Base-by-base conservation (phyloP, 306 rosid genomes). In the Cyclanthera cordifolia region DNA sequence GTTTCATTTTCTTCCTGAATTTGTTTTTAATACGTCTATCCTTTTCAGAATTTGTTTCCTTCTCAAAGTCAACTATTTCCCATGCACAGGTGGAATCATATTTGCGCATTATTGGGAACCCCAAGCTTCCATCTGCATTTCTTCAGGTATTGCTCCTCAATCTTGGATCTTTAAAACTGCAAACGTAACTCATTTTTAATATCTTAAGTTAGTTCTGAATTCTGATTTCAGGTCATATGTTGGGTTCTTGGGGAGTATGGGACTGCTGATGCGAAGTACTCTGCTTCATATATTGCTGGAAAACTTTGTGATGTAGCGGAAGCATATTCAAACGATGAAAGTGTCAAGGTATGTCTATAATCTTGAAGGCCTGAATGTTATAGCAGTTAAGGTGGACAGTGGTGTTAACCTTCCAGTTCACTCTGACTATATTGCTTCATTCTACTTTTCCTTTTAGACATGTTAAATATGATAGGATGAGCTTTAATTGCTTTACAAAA, bases 271-370 rank as follows among this genome's bases (percentile, higher is more conserved):
- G 49, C n/a, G 4, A 45, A 83, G 83, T 77, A 88, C 76, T 75
- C 91, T 73, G 83, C 94, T 67, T 82, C 95, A 4, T 90, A 90
- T 74, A 86, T 94, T 67, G 76, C 77, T 69, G 99, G 97, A 74
- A 94, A 90, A 82, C 79, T 90, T 71, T 94, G 96, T 70, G 99
- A 94, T 72, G 80, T 86, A 55, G 99, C 96, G 41, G 99, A 90
- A 78, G 86, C 99, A 71, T 88, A 85, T 82, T 94, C 99, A 76
- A 84, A 85, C 76, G 96, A 90, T 70, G 97, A 85, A 88, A 79
- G 84, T 37, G 89, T 90, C 21, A 86, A 88, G 99, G 99, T 94
- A 88, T 82, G 49, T 27, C 55, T 71, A 21, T 17, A 37, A 73
- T 8, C 73, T 66, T 21, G 34, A 56, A 58, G 25, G 45, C 34